phyloP scores from a whole-genome alignment of 1,139 yeast genomes.

The Yarrowia galli region DNA sequence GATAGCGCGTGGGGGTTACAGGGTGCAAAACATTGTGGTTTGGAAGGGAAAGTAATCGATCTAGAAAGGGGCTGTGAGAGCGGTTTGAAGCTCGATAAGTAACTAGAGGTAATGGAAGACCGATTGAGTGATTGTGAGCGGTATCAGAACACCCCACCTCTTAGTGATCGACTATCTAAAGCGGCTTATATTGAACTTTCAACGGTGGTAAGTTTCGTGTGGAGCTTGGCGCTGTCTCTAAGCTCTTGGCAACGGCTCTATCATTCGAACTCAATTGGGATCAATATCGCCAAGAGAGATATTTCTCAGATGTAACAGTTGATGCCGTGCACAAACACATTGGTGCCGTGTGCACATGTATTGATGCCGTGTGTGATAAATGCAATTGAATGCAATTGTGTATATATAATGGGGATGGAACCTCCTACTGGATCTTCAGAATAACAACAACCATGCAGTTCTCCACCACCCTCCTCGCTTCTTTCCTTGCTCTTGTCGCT shows the following conservation, averaged over 20 bases:
- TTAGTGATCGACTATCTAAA: background rate
- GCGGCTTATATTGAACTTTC: background rate
- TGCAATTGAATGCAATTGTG: too few species aligned
- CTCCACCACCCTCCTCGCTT: background rate
- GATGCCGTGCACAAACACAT: background rate
- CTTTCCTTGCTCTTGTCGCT: background rate
- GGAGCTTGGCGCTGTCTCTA: background rate
- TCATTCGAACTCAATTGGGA: background rate
- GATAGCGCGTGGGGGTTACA: background rate
- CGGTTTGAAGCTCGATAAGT: too few species aligned
- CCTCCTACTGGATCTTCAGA: background rate
- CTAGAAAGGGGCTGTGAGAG: background rate
- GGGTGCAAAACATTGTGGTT: background rate
- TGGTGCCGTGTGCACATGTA: background rate
- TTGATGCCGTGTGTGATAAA: too few species aligned
- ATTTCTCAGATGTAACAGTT: background rate
- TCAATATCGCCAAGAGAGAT: background rate
- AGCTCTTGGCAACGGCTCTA: constrained; percentile 5
- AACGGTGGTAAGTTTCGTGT: background rate
- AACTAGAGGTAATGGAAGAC: too few species aligned
- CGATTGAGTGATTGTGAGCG: too few species aligned
- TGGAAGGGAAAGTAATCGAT: background rate
- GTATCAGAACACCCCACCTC: too few species aligned
- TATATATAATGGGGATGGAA: background rate
- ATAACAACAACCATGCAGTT: background rate